A percentile compares a stretch with the other conserved stretches of the same genome.
Evolutionary conservation across 1,139 yeast genomes (phyloP).

Genomic region (Pichia terricola): DNA sequence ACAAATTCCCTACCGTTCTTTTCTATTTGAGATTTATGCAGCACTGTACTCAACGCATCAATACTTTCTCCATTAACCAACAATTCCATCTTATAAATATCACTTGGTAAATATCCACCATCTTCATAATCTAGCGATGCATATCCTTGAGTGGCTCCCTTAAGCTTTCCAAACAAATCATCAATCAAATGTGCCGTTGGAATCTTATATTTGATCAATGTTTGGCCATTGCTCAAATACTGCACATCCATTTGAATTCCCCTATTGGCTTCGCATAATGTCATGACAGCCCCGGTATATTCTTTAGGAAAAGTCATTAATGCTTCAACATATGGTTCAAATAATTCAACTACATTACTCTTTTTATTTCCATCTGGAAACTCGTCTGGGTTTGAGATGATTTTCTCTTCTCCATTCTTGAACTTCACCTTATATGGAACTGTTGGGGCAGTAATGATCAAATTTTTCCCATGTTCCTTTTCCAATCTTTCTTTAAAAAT

Average conservation of each 20-base stretch:
- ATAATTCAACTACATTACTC: conserved; percentile 45
- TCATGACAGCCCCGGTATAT: conserved; percentile 77
- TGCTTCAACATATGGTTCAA: conserved; percentile 89
- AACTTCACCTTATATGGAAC: conserved; percentile 78
- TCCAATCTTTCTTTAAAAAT: conserved; percentile 88
- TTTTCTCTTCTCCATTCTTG: conserved; percentile 51
- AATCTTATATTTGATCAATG: conserved; percentile 63
- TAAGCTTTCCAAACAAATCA: conserved; percentile 87
- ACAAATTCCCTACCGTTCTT: conserved; percentile 75
- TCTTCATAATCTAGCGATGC: conserved; percentile 95
- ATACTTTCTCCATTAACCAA: conserved; percentile 84
- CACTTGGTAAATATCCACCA: conserved; percentile 72
- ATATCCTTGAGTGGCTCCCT: conserved; percentile 84
- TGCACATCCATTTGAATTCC: conserved; percentile 77
- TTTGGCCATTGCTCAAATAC: conserved; percentile 75
- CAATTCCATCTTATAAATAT: conserved; percentile 78
- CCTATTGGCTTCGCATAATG: conserved; percentile 73
- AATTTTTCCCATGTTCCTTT: conserved; percentile 86
- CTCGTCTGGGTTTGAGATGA: conserved; percentile 83
- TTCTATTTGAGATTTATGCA: conserved; percentile 74
- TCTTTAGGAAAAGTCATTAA: conserved; percentile 88
- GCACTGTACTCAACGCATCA: conserved; percentile 86
- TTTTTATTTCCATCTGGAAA: conserved; percentile 56
- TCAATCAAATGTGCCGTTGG: conserved; percentile 89
- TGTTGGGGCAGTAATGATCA: conserved; percentile 91